A percentile compares a stretch with the other conserved stretches of the same genome.
These are phyloP conservation scores for Rhizophora mangle DNA, from an alignment of 345 rosid species.

Conservation along the genomic window DNA sequence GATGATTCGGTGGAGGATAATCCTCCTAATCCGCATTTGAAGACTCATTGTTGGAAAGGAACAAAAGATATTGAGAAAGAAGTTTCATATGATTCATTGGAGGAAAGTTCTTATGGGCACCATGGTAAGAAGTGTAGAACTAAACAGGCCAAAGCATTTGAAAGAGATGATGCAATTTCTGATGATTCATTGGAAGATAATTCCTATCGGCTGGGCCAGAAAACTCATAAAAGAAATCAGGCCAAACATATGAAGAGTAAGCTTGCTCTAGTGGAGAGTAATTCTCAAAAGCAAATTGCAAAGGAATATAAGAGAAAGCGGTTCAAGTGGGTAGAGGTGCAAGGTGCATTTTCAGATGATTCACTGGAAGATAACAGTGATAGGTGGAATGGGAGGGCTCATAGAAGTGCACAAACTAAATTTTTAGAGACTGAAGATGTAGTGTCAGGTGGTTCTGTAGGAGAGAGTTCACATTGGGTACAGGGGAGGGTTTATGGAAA, in stretches of 20 bases:
- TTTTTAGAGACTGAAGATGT: slow-evolving; percentile 39
- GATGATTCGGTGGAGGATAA: slow-evolving; percentile 51
- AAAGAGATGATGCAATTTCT: slow-evolving; percentile 29
- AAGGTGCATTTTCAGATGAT: slow-evolving; percentile 37
- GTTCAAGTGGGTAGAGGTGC: slow-evolving; percentile 28
- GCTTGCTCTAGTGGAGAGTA: slow-evolving; percentile 39
- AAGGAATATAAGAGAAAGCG: slow-evolving; percentile 31
- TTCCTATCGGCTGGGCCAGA: slow-evolving; percentile 23
- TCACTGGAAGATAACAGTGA: slow-evolving; percentile 32
- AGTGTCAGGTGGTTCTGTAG: slow-evolving; percentile 50
- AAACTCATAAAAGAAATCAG: slow-evolving; percentile 30
- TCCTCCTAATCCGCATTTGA: slow-evolving; percentile 39
- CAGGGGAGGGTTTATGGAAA: slow-evolving; percentile 26
- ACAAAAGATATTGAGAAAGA: slow-evolving; percentile 41
- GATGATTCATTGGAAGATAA: slow-evolving; percentile 32
- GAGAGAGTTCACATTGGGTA: slow-evolving; percentile 26
- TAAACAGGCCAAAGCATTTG: slow-evolving; percentile 28
- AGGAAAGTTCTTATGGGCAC: slow-evolving; percentile 37
- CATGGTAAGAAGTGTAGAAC: slow-evolving; percentile 16
- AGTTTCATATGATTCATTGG: slow-evolving; percentile 36
- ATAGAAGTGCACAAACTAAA: slow-evolving; percentile 19
- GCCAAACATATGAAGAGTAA: slow-evolving; percentile 38
- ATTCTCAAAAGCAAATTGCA: slow-evolving; percentile 29
- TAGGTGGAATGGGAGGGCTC: slow-evolving; percentile 15
- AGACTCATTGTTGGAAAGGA: slow-evolving; percentile 38